phyloP scores from a whole-genome alignment of 352 stramenopile genomes.

The Chrysophaeum taylorii region DNA sequence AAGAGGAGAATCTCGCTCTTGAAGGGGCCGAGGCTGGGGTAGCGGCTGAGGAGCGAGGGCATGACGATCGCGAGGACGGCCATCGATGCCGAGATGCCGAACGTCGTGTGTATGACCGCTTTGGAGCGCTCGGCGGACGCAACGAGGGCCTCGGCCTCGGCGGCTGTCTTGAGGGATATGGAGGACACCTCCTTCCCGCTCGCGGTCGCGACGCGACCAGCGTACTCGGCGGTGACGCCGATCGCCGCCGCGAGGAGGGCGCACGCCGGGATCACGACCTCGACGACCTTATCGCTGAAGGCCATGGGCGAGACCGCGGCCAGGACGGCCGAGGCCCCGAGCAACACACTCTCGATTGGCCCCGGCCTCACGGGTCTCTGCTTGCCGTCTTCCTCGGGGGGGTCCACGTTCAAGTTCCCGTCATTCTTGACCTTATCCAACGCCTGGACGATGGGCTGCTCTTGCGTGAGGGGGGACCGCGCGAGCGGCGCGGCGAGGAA shows the following conservation, averaged over 20 bases:
- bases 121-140: slow-evolving; percentile 50
- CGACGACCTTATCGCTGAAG: slow-evolving; percentile 15
- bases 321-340: background rate
- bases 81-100: slow-evolving; percentile 41
- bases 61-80: slow-evolving; percentile 38
- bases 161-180: slow-evolving; percentile 47
- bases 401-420: no score
- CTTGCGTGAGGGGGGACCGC: no score
- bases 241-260: slow-evolving; percentile 43
- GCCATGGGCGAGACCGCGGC: slow-evolving; percentile 6
- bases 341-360: slow-evolving; percentile 5
- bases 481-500: no score
- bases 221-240: slow-evolving; percentile 54
- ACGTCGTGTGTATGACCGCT: slow-evolving; percentile 49
- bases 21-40: background rate
- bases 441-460: no score
- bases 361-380: no score
- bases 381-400: no score
- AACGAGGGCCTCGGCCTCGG: slow-evolving; percentile 51
- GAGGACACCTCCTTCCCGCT: slow-evolving; percentile 56
- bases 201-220: slow-evolving; percentile 48
- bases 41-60: slow-evolving; percentile 17
- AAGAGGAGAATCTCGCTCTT: background rate
- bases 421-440: no score
- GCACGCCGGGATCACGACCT: slow-evolving; percentile 23